Evolutionary conservation across 2,329 filamentous ascomycete species (phyloP).

Genomic region (Calonectria montana): DNA sequence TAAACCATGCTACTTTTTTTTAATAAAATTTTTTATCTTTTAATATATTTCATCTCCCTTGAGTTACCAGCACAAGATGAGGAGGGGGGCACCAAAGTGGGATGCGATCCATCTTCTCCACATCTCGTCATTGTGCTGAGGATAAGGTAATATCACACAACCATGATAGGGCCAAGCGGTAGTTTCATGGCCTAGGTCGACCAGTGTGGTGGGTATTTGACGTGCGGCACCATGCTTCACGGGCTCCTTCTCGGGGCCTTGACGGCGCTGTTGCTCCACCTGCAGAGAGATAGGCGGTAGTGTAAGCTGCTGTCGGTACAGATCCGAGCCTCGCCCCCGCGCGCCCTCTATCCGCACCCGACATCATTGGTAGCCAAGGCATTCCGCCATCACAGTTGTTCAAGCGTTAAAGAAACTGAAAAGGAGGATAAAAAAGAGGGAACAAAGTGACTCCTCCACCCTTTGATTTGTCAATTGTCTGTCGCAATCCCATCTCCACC

Average conservation of each 20-base stretch:
- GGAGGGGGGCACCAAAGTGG: neutral
- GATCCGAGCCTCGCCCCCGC: neutral
- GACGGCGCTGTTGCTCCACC: neutral
- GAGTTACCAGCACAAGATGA: too few relatives aligned
- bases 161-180: conserved; percentile 28
- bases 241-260: neutral
- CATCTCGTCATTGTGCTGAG: conserved; percentile 7
- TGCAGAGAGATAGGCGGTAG: too few relatives aligned
- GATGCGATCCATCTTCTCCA: conserved; percentile 2
- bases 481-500: conserved; percentile 2
- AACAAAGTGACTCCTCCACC: neutral
- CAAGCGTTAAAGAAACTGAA: too few relatives aligned
- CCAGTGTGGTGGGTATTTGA: conserved; percentile 32
- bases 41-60: too few relatives aligned
- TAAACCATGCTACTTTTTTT: neutral
- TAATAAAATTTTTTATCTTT: too few relatives aligned
- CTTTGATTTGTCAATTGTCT: neutral
- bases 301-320: neutral
- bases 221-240: neutral
- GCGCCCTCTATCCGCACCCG: neutral
- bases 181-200: neutral
- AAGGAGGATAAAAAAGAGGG: neutral
- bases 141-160: conserved; percentile 26
- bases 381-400: neutral
- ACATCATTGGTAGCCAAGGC: conserved; percentile 4